Evolutionary conservation across 1,284 basidiomycete species (phyloP), one percentile per base, ranked within the genome.

Genomic region (Veloporphyrellus conicus): DNA sequence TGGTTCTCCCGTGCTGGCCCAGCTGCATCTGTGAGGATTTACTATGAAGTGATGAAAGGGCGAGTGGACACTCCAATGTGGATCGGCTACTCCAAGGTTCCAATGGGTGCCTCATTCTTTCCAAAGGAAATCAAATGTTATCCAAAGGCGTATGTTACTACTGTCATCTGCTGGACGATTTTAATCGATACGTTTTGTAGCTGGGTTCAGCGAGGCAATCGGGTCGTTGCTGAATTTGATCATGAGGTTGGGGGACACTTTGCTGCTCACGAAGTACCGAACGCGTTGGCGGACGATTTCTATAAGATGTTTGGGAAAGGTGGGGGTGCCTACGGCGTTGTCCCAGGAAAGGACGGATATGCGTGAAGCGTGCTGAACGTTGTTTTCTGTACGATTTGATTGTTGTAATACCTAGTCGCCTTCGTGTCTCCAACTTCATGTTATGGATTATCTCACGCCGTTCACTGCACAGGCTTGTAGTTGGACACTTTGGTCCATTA

Each of bases 1-100:
- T 77, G 73, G 70, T 81, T 81, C 60, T 81, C 79, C 8, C 68
- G 71, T n/a, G 70, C 71, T 0, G 77, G 79, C 1, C 79, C 79
- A 0, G 70, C 75, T 0, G 76, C 79, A 0, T 76, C 78, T 0
- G 1, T 73, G 29, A 67, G 77, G 6, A 79, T 81, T 27, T 80
- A 81, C 57, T 76, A 71, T 45, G 79, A 79, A 56, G 47, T 59
- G 7, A 47, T 44, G 45, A 9, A 37, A 5, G 44, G 54, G 16
- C 31, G 20, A 14, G 9, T 23, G 6, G 19, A 35, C 20, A 23
- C 34, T 7, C 16, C n/a, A 4, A 16, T 28, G 31, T 7, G 16
- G 19, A 1, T 44, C 7, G 14, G 31, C 9, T 14, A 9, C 20
- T 60, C 62, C 22, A 68, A 55, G 0, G 66, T 78, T 25, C 78